Conservation (phyloP, 1,284 basidiomycete species). For the Phylloboletellus chloephorus region DNA sequence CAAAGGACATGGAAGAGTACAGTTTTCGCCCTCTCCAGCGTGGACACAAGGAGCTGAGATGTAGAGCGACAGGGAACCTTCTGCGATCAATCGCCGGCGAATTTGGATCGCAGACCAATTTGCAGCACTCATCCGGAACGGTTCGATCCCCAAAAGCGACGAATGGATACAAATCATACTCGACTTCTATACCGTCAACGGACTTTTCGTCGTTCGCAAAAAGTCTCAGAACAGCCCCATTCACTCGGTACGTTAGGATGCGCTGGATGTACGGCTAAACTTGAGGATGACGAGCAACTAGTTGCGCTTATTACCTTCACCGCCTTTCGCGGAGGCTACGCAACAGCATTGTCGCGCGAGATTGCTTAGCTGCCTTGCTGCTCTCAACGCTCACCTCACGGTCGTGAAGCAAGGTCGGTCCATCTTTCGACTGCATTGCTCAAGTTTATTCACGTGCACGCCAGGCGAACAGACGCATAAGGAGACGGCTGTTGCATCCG, state of each 20-base stretch:
- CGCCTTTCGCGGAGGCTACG: constrained; percentile 68
- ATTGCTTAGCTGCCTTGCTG: constrained; percentile 71
- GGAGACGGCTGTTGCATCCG: constrained; percentile 55
- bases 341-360: constrained; percentile 63
- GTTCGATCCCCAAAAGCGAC: constrained; percentile 77
- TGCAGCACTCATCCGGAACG: constrained; percentile 72
- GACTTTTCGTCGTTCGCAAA: constrained; percentile 76
- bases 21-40: constrained; percentile 4
- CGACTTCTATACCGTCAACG: constrained; percentile 80
- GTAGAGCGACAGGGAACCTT: constrained; percentile 38
- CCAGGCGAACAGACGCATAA: constrained; percentile 48
- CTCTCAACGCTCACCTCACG: constrained; percentile 60
- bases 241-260: constrained; percentile 48
- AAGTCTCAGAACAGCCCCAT: constrained; percentile 65
- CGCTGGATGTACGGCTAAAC: background rate
- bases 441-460: background rate
- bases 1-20: constrained; percentile 40
- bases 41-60: constrained; percentile 12
- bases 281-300: constrained; percentile 9
- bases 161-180: constrained; percentile 71
- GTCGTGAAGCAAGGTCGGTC: constrained; percentile 46
- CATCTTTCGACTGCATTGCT: background rate
- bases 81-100: constrained; percentile 51
- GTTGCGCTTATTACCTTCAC: constrained; percentile 60
- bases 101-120: constrained; percentile 89